Conservation (phyloP, 257 asterid genomes). For the Dorcoceras hygrometricum region DNA sequence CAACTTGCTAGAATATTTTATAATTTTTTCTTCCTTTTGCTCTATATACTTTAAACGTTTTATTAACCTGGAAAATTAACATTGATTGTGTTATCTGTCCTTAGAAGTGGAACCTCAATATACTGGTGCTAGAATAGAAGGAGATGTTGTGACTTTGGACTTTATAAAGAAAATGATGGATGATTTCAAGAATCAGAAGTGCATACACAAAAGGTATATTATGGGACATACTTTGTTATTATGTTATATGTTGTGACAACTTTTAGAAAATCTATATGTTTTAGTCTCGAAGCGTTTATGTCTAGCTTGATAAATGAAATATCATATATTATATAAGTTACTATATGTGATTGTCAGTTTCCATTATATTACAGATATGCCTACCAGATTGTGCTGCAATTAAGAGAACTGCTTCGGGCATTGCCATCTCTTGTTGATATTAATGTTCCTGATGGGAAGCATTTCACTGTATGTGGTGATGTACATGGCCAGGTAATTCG, state of each 20-base stretch:
- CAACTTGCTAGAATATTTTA: not conserved
- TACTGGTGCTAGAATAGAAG: constrained; percentile 90
- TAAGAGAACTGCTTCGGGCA: constrained; percentile 65
- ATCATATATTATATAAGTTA: constrained; percentile 11
- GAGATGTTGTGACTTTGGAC: constrained; percentile 82
- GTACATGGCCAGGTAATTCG: constrained; percentile 97
- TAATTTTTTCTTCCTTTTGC: constrained; percentile 7
- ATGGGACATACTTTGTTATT: constrained; percentile 9
- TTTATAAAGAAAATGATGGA: constrained; percentile 94
- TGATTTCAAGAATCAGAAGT: constrained; percentile 88
- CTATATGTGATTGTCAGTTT: constrained; percentile 12
- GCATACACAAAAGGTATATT: constrained; percentile 72
- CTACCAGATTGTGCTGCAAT: constrained; percentile 83
- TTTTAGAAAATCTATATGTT: not conserved
- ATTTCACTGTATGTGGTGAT: constrained; percentile 96
- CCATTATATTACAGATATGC: constrained; percentile 59
- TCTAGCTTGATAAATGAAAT: constrained; percentile 8
- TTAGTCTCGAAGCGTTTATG: not conserved
- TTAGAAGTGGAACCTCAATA: constrained; percentile 92
- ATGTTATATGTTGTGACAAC: not conserved
- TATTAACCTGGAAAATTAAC: constrained; percentile 18
- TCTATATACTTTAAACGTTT: constrained; percentile 11
- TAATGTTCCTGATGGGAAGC: constrained; percentile 75
- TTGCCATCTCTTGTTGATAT: constrained; percentile 97
- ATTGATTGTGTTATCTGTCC: constrained; percentile 31